Percentiles rank a stretch among this genome's conserved stretches.
phyloP scores from a whole-genome alignment of 768 basidiomycete species.

The Paxillus ammoniavirescens region DNA sequence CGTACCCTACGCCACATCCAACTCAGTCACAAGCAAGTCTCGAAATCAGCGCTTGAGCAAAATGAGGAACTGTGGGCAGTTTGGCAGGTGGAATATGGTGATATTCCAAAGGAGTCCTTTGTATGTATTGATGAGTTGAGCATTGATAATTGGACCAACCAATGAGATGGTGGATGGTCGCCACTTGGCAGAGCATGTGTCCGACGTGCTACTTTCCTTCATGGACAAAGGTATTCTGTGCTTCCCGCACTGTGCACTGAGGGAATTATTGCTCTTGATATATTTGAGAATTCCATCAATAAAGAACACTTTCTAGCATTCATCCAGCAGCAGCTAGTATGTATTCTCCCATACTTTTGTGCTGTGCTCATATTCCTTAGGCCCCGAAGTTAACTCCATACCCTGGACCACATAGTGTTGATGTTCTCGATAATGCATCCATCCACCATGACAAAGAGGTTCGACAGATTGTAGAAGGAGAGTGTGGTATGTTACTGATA shows the following conservation, averaged over 20 bases:
- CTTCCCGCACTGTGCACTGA: neutral
- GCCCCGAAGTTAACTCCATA: conserved; percentile 22
- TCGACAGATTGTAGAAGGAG: conserved; percentile 27
- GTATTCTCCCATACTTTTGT: neutral
- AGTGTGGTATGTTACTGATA: conserved; percentile 2
- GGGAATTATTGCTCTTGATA: neutral
- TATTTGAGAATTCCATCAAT: neutral
- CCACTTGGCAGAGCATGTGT: neutral
- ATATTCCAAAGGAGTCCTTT: neutral
- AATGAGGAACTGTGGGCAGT: neutral
- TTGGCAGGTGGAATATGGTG: neutral
- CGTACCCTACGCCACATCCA: neutral
- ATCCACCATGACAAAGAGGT: conserved; percentile 41
- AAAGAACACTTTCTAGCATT: neutral
- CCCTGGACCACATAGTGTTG: conserved; percentile 36
- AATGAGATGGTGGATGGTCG: neutral
- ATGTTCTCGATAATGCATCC: conserved; percentile 36
- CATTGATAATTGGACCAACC: neutral
- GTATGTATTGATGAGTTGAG: neutral
- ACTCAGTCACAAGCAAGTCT: neutral
- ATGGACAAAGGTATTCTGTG: neutral
- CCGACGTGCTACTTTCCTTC: neutral
- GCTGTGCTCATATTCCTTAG: neutral
- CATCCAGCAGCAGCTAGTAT: neutral
- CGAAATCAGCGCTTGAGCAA: neutral